phyloP scores from a whole-genome alignment of 2,329 filamentous ascomycete genomes.

The Alternaria tenuissima region DNA sequence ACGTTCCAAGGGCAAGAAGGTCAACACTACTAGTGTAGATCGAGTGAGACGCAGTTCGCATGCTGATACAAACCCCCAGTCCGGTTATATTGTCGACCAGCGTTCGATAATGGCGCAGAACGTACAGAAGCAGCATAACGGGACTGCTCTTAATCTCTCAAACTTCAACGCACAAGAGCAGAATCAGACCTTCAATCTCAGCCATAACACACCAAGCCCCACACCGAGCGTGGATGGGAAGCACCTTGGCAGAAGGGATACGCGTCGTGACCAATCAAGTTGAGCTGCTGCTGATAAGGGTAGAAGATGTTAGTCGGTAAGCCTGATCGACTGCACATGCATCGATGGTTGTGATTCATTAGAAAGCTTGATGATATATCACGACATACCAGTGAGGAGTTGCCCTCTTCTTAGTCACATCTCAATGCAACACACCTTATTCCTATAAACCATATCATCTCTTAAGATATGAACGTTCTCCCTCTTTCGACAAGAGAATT shows the following conservation, averaged over 20 bases:
- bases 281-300: no score
- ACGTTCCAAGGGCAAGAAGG: neutral
- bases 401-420: neutral
- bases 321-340: no score
- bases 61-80: neutral
- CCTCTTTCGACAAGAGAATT: rapidly evolving
- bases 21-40: neutral
- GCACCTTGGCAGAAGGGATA: neutral
- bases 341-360: neutral
- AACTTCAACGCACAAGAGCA: neutral
- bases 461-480: neutral
- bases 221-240: neutral
- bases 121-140: neutral
- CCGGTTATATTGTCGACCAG: neutral
- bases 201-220: neutral
- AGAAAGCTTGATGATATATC: neutral
- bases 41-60: neutral
- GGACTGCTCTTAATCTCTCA: neutral
- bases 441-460: no score
- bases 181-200: neutral
- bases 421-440: neutral
- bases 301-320: no score
- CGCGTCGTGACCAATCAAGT: no score
- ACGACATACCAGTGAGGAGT: neutral
- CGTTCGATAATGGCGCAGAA: neutral